Evolutionary conservation across 192 early-diverging fungal species (phyloP), one percentile per base, ranked within the genome.

Genomic region (Pilaira anomala): DNA sequence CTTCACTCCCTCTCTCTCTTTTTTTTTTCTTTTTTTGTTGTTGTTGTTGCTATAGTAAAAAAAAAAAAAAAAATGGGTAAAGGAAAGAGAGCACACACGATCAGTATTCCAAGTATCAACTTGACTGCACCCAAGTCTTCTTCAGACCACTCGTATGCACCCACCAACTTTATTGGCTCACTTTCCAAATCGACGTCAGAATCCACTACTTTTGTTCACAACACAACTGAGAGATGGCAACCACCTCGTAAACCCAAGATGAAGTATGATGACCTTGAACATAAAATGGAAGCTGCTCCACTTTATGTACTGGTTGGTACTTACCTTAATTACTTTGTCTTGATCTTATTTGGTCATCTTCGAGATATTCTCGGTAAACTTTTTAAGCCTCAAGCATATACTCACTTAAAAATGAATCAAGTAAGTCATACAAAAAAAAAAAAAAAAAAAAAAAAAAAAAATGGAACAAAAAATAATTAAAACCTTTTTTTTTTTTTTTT

Each of bases 271-370:
- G 69, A 76, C 57, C 46, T 68, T 7, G 69, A 72, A 13, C 67
- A 75, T 60, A 65, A 71, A 48, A 70, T 75, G 33, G 90, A 93
- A 55, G 81, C 79, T 12, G 88, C 93, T 52, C 95, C 95, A 16
- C 78, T 89, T 48, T 83, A 87, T 54, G 87, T 88, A 51, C 85
- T 97, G 58, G 84, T 97, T 51, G 92, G 94, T 8, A 98, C 96
- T 60, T 98, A 98, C 74, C 82, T 98, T 41, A 90, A 87, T 57
- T 98, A 92, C 81, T 86, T 96, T 63, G 83, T 97, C 76, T 83
- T 98, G 60, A 95, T 97, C 18, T 73, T 95, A 62, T 89, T 93
- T 76, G 96, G 95, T 18, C 94, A 98, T 67, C 46, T 94, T 50
- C 84, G 93, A 16, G 96, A 98, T 77, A 93, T 95, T 68, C 88